A percentile compares a stretch with the other conserved stretches of the same genome.
Conservation (phyloP, 768 basidiomycete species). For the Galerina marginata region DNA sequence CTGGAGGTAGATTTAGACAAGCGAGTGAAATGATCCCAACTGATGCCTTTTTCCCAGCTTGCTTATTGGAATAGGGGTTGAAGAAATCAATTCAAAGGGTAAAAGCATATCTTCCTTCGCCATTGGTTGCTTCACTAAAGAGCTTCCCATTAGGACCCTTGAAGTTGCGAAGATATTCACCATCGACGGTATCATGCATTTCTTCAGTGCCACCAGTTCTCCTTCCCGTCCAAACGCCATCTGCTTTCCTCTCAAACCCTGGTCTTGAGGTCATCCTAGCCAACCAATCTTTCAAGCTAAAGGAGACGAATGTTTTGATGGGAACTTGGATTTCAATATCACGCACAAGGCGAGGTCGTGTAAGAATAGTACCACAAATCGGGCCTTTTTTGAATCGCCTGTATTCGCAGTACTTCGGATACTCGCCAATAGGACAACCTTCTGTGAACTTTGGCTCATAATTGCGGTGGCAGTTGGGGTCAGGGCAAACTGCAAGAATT, state of each 20-base stretch:
- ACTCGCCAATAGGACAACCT: slow-evolving; percentile 9
- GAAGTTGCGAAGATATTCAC: no score
- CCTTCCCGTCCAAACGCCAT: neutral
- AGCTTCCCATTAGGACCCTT: neutral
- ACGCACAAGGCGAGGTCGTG: neutral
- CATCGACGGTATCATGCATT: neutral
- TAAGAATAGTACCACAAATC: slow-evolving; percentile 10
- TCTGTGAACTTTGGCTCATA: slow-evolving; percentile 16
- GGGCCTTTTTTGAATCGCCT: slow-evolving; percentile 3
- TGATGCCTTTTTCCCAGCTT: slow-evolving; percentile 26
- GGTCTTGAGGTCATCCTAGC: slow-evolving; percentile 26
- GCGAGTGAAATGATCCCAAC: slow-evolving; percentile 30
- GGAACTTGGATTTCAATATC: slow-evolving; percentile 10
- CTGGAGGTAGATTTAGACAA: slow-evolving; percentile 39
- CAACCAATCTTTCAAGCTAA: slow-evolving; percentile 31
- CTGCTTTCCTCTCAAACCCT: slow-evolving; percentile 26
- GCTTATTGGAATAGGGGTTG: slow-evolving; percentile 25
- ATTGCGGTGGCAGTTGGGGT: slow-evolving; percentile 17
- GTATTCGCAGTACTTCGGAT: slow-evolving; percentile 17
- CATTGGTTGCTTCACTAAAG: neutral
- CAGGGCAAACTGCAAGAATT: slow-evolving; percentile 1
- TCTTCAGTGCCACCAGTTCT: neutral
- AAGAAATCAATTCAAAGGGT: slow-evolving; percentile 31
- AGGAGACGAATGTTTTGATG: slow-evolving; percentile 23
- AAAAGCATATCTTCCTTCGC: slow-evolving; percentile 28